These are phyloP conservation scores for Plantago major DNA, from an alignment of 257 asterid species.

Conservation along the genomic window DNA sequence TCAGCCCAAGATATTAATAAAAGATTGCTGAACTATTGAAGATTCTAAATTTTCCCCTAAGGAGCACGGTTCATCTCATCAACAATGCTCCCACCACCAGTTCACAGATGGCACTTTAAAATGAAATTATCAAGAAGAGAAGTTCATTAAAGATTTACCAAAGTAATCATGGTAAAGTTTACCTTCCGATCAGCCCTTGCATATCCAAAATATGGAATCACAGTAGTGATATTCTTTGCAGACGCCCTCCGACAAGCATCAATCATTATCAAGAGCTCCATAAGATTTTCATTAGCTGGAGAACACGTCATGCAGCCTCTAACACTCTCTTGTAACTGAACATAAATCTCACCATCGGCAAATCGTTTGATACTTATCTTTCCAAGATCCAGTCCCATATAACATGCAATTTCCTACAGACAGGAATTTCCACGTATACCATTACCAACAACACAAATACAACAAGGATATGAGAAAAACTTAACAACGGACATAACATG, in stretches of 20 bases:
- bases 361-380: constrained; percentile 63
- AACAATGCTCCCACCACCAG: neutral
- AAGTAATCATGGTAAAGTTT: constrained; percentile 5
- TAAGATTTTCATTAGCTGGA: constrained; percentile 83
- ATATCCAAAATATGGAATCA: constrained; percentile 77
- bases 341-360: constrained; percentile 82
- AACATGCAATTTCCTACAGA: constrained; percentile 68
- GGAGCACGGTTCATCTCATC: no score
- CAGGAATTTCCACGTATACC: constrained; percentile 9
- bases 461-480: neutral
- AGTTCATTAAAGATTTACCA: neutral
- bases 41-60: no score
- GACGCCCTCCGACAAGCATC: constrained; percentile 91
- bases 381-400: constrained; percentile 72
- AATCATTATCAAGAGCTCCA: constrained; percentile 79
- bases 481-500: no score
- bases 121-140: constrained; percentile 13
- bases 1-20: neutral
- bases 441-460: neutral
- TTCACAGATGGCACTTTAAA: neutral
- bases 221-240: constrained; percentile 74
- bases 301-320: constrained; percentile 78
- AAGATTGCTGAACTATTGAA: neutral
- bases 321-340: constrained; percentile 79
- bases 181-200: constrained; percentile 87